Evolutionary conservation across 2,329 filamentous ascomycete species (phyloP), one percentile per base, ranked within the genome.

Genomic region (Coniochaeta prunicola): DNA sequence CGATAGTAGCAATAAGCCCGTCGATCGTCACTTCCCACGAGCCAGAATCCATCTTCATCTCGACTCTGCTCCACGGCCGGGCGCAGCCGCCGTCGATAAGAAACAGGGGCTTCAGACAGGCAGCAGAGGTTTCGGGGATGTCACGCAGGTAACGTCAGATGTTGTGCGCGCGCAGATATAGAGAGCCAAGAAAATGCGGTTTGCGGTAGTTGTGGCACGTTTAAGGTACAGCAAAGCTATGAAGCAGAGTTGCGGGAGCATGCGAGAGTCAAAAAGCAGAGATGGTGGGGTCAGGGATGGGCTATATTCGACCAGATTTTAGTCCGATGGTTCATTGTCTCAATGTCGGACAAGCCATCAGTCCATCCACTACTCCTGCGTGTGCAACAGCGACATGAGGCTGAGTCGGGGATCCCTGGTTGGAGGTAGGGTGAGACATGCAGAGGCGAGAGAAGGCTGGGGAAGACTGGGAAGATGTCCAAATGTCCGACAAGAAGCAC

Each of bases 1-100:
- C 59, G 42, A 68, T 64, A 50, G 56, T 59, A 4, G 63, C 59
- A n/a, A 68, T 61, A 6, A 63, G 62, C 42, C 62, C 61, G 28
- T 65, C 64, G 55, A 65, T 62, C 54, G 54, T 55, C 53, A 55
- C 53, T 55, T 55, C 53, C 53, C 28, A 36, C 30, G 53, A 34
- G 19, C 28, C 28, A 21, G 53, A 31, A 33, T 55, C 53, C 53
- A 55, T 55, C 33, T 33, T 55, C 17, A 36, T 55, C 45, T 50
- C 45, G 4, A 30, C 26, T 50, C 45, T 50, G 45, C 24, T 30
- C 24, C 45, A 48, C 45, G 33, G 53, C 53, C 53, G 30, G 30
- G 53, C 53, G 30, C 45, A 13, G 45, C 30, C 30, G 33, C 10
- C 30, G 28, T 53, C 33, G 53, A 55, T 55, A 33, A 33, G 10